A percentile compares a stretch with the other conserved stretches of the same genome.
phyloP scores from a whole-genome alignment of 225 moss, liverwort and hornwort genomes.

The Pseudisothecium myosuroides region DNA sequence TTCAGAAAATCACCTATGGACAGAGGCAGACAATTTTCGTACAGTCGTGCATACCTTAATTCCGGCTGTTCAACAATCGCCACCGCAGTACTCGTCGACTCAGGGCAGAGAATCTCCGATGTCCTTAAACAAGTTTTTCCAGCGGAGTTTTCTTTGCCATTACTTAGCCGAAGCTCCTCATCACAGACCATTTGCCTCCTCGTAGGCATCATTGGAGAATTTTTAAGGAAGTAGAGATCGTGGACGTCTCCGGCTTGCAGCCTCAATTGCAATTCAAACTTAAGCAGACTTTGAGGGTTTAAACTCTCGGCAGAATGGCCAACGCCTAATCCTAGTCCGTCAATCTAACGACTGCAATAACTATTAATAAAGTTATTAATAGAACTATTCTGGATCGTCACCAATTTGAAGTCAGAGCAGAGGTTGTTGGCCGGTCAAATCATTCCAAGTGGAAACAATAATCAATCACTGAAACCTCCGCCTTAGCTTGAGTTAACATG shows the following conservation, averaged over 20 bases:
- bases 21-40: not conserved
- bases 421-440: not conserved
- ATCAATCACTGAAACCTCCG: not conserved
- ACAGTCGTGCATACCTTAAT: slow-evolving; percentile 45
- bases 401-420: not conserved
- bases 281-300: not conserved
- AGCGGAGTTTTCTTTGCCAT: slow-evolving; percentile 55
- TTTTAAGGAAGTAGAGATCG: not conserved
- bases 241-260: not conserved
- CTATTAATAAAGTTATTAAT: not conserved
- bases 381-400: not conserved
- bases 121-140: slow-evolving; percentile 45
- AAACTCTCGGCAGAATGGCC: not conserved
- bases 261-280: not conserved
- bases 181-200: slow-evolving; percentile 28
- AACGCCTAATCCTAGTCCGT: not conserved
- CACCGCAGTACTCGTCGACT: slow-evolving; percentile 67
- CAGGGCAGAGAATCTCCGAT: slow-evolving; percentile 78
- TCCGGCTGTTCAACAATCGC: slow-evolving; percentile 85
- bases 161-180: slow-evolving; percentile 20
- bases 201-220: slow-evolving; percentile 19
- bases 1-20: not conserved
- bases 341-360: not conserved
- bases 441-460: not conserved
- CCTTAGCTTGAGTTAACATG: not conserved